A percentile compares a stretch with the other conserved stretches of the same genome.
Conservation (phyloP, 2,329 filamentous ascomycete species). For the Tolypocladium guangdongense region DNA sequence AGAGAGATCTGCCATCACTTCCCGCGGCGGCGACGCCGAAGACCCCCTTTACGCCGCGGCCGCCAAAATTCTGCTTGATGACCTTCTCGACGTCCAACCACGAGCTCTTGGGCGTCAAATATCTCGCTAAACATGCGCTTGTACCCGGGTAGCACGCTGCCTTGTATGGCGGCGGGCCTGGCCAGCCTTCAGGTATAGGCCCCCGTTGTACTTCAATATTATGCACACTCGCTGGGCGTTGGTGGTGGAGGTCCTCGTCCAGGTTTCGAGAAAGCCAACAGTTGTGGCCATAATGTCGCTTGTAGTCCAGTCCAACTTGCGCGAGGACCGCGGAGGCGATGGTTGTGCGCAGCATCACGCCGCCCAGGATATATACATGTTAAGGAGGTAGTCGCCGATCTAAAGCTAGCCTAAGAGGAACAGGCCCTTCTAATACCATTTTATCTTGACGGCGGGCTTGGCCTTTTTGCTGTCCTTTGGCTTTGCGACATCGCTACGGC, state of each 20-base stretch:
- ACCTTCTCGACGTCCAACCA: conserved; percentile 55
- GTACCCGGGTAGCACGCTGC: conserved; percentile 54
- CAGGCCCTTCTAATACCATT: not conserved
- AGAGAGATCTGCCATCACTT: too few species aligned
- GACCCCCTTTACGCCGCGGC: conserved; percentile 45
- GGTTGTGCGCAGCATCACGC: conserved; percentile 3
- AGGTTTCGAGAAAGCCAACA: conserved; percentile 1
- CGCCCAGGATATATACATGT: conserved; percentile 7
- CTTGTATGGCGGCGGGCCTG: conserved; percentile 63
- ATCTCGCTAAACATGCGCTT: conserved; percentile 58
- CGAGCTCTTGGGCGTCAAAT: conserved; percentile 59
- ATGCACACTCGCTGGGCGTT: conserved; percentile 54
- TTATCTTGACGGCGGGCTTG: not conserved
- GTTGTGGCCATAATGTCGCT: conserved; percentile 56
- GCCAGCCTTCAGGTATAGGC: conserved; percentile 60
- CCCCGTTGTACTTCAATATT: conserved; percentile 52
- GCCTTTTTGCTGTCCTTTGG: not conserved
- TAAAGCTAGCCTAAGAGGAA: not conserved
- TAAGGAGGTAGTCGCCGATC: not conserved
- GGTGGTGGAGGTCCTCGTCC: conserved; percentile 41
- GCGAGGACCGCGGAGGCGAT: conserved; percentile 3
- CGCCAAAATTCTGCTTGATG: conserved; percentile 49
- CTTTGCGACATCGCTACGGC: not conserved
- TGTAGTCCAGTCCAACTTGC: conserved; percentile 52
- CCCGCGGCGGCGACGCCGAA: conserved; percentile 30